These are phyloP conservation scores for Elsinoe fawcettii DNA, from an alignment of 2,329 filamentous ascomycete genomes.

Conservation along the genomic window DNA sequence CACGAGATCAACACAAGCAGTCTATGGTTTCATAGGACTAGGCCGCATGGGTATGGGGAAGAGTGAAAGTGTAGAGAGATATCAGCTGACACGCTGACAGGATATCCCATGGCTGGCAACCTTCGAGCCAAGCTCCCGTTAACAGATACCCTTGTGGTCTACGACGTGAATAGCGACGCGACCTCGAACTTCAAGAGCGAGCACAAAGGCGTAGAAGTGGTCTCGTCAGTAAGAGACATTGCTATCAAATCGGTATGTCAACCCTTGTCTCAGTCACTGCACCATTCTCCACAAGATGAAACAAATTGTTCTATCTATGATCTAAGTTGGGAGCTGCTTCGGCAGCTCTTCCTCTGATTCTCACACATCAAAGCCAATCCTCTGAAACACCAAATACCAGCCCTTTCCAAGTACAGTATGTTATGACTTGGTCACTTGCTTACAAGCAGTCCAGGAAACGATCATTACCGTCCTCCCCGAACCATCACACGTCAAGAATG, in stretches of 20 bases:
- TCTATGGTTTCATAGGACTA: constrained; percentile 45
- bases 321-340: constrained; percentile 62
- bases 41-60: constrained; percentile 42
- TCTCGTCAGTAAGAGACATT: constrained; percentile 51
- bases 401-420: neutral
- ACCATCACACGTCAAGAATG: constrained; percentile 74
- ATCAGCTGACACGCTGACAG: constrained; percentile 34
- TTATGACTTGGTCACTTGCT: neutral
- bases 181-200: constrained; percentile 52
- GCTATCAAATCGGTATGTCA: constrained; percentile 58
- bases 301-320: constrained; percentile 50
- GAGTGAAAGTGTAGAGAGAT: neutral
- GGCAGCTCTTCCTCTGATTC: constrained; percentile 55
- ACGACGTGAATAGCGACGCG: constrained; percentile 56
- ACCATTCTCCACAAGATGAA: constrained; percentile 8
- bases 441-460: constrained; percentile 53
- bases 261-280: constrained; percentile 23
- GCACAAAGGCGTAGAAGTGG: constrained; percentile 46
- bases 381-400: constrained; percentile 44
- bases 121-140: constrained; percentile 57
- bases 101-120: constrained; percentile 67
- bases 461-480: constrained; percentile 86
- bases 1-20: constrained; percentile 34
- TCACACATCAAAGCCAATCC: constrained; percentile 62
- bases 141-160: constrained; percentile 55